Conservation (phyloP, 1,284 basidiomycete genomes). For the Ganoderma sp. region DNA sequence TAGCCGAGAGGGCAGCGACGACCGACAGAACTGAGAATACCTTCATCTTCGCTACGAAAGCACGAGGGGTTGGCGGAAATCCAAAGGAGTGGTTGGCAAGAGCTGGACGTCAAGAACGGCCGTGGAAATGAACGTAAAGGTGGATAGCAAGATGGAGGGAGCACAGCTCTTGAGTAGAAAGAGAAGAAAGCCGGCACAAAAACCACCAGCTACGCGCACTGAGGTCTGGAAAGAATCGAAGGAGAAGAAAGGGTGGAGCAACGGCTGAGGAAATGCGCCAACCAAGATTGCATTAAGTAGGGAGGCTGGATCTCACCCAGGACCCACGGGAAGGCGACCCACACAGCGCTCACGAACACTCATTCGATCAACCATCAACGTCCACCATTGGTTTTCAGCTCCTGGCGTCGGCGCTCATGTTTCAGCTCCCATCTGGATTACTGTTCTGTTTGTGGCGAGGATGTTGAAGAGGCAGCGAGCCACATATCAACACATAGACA, state of each 20-base stretch:
- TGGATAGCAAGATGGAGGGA: conserved; percentile 26
- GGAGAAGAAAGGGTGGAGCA: conserved; percentile 14
- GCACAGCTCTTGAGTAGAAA: conserved; percentile 28
- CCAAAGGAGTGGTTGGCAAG: conserved; percentile 10
- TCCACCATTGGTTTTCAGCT: not conserved
- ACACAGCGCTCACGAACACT: not conserved
- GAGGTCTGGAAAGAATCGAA: conserved; percentile 8
- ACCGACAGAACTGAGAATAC: conserved; percentile 21
- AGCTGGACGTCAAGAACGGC: no score
- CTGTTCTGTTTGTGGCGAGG: not conserved
- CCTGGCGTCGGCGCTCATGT: conserved; percentile 13
- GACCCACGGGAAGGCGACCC: conserved; percentile 5
- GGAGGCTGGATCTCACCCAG: not conserved
- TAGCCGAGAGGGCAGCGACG: conserved; percentile 20
- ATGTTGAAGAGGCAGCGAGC: not conserved
- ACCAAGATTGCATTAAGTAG: conserved; percentile 18
- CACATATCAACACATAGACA: not conserved
- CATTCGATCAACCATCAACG: not conserved
- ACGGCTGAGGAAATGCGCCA: conserved; percentile 5
- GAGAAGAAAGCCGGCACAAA: conserved; percentile 4
- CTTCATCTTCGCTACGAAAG: conserved; percentile 27
- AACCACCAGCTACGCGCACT: conserved; percentile 24
- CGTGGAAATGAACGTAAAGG: conserved; percentile 12
- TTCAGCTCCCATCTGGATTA: not conserved
- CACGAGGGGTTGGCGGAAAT: conserved; percentile 9